Percentiles rank a stretch among this genome's conserved stretches.
Conservation (phyloP, 2,329 filamentous ascomycete species). For the Bipolaris zeicola region DNA sequence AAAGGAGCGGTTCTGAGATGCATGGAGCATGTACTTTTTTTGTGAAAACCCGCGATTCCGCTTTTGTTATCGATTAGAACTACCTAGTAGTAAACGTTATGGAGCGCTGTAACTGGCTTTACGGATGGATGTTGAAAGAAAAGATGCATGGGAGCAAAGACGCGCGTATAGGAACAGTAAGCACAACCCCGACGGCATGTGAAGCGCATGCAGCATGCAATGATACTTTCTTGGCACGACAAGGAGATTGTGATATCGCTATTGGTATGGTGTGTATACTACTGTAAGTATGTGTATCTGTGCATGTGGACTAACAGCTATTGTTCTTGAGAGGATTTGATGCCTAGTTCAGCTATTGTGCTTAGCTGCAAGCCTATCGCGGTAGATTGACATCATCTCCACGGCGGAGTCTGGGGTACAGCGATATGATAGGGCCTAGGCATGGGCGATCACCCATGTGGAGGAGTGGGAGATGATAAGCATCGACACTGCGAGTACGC, state of each 20-base stretch:
- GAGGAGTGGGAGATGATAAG: conserved; percentile 23
- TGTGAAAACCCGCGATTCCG: neutral
- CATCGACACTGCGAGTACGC: conserved; percentile 5
- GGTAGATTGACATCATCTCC: conserved; percentile 3
- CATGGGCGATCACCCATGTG: neutral
- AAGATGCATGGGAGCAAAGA: neutral
- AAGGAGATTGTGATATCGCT: neutral
- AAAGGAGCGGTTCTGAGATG: neutral
- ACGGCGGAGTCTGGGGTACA: conserved; percentile 3
- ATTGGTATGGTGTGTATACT: too few relatives aligned
- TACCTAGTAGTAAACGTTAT: neutral
- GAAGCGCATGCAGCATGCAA: neutral
- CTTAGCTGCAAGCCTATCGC: conserved; percentile 4
- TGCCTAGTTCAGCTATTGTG: neutral
- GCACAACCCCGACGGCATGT: neutral
- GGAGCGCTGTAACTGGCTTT: neutral
- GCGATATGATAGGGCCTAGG: neutral
- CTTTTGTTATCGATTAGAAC: neutral
- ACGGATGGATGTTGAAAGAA: neutral
- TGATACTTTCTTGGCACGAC: neutral
- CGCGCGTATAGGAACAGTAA: neutral
- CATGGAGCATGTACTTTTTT: neutral
- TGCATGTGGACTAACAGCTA: neutral
- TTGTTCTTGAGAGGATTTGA: neutral
- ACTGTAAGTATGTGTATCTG: neutral